A percentile compares a stretch with the other conserved stretches of the same genome.
Evolutionary conservation across 768 basidiomycete species (phyloP).

Genomic region (Suillus hirtellus): DNA sequence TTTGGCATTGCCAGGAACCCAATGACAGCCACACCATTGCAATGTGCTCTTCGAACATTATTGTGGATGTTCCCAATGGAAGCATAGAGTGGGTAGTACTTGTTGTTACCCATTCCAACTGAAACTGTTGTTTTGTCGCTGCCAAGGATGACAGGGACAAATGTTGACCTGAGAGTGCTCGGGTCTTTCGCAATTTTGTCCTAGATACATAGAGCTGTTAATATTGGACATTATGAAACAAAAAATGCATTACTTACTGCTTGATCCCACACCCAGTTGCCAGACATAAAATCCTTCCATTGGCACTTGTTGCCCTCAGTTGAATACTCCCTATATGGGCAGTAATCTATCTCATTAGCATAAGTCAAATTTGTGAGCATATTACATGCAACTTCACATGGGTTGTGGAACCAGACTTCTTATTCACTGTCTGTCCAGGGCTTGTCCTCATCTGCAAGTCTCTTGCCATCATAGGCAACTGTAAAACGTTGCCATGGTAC

Average conservation of each 20-base stretch:
- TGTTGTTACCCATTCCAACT: constrained; percentile 24
- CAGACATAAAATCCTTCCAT: not conserved
- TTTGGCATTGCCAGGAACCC: constrained; percentile 31
- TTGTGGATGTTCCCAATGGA: constrained; percentile 25
- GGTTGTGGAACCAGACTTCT: not conserved
- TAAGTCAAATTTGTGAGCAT: not conserved
- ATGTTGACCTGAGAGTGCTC: constrained; percentile 17
- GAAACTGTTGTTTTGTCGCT: constrained; percentile 32
- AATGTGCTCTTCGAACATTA: constrained; percentile 22
- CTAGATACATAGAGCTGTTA: constrained; percentile 13
- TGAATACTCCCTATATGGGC: not conserved
- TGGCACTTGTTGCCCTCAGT: not conserved
- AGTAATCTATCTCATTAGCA: not conserved
- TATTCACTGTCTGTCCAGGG: not conserved
- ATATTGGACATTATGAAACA: not conserved
- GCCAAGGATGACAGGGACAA: constrained; percentile 25
- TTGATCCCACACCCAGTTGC: not conserved
- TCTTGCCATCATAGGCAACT: not conserved
- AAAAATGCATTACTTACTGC: not conserved
- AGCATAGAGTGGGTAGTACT: constrained; percentile 29
- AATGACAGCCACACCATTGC: constrained; percentile 18
- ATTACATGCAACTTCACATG: not conserved
- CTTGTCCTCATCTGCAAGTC: not conserved
- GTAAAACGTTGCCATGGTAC: not conserved
- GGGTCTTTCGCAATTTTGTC: constrained; percentile 25